These are phyloP conservation scores for Aureobasidium melanogenum DNA, from an alignment of 2,329 filamentous ascomycete genomes.

Conservation along the genomic window DNA sequence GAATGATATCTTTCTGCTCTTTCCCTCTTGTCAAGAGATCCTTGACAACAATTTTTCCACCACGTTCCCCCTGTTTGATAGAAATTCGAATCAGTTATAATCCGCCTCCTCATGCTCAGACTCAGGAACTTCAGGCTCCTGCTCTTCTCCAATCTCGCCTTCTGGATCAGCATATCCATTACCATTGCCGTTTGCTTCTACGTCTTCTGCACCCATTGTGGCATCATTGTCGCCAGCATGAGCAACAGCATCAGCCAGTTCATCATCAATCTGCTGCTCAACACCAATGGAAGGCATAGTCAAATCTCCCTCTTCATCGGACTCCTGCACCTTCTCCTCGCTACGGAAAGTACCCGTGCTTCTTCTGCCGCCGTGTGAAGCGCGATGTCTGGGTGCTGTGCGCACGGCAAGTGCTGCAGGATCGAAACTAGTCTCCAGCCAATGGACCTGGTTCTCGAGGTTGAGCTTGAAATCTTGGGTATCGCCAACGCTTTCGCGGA, in stretches of 20 bases:
- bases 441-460: not conserved
- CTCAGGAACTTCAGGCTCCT: slow-evolving; percentile 1
- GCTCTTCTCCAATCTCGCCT: not conserved
- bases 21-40: not conserved
- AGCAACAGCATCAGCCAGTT: not conserved
- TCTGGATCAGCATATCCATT: slow-evolving; percentile 11
- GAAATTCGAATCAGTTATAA: not conserved
- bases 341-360: not conserved
- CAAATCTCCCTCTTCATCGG: slow-evolving; percentile 2
- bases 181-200: slow-evolving; percentile 28
- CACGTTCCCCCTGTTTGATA: not conserved
- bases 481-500: not conserved
- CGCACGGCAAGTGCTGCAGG: not conserved
- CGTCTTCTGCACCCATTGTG: slow-evolving; percentile 18
- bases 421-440: not conserved
- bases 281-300: slow-evolving; percentile 1
- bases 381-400: not conserved
- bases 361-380: not conserved
- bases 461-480: not conserved
- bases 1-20: not conserved
- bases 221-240: not conserved
- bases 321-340: slow-evolving; percentile 3
- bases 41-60: not conserved
- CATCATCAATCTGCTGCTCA: not conserved
- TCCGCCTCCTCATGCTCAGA: not conserved